A percentile compares a stretch with the other conserved stretches of the same genome.
Conservation (phyloP, 805 yeast species). For the Nakazawaea ernobii region DNA sequence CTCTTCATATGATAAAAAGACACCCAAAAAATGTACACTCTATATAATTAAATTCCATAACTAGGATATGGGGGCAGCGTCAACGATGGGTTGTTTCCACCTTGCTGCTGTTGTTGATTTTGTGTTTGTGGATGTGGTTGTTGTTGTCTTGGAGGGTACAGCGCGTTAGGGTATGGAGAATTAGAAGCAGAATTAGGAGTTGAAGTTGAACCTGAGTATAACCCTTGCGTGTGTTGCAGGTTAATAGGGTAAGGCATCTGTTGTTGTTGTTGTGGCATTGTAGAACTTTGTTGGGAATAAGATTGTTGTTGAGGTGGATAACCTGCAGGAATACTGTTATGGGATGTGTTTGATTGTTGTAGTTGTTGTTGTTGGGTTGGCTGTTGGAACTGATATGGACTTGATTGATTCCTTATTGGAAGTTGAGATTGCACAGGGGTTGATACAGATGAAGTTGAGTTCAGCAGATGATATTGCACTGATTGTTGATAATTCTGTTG, state of each 20-base stretch:
- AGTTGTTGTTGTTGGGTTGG: conserved; percentile 2
- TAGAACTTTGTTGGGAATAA: background rate
- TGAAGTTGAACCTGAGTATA: too few species aligned
- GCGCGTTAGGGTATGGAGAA: too few species aligned
- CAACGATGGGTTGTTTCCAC: too few species aligned
- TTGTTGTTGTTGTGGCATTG: background rate
- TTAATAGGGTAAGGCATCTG: background rate
- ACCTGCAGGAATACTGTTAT: background rate
- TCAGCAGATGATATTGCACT: background rate
- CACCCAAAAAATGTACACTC: too few species aligned
- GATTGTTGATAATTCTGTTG: background rate
- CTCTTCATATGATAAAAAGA: too few species aligned
- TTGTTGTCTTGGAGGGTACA: too few species aligned
- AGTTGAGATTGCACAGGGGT: background rate
- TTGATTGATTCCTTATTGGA: background rate
- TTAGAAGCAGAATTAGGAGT: too few species aligned
- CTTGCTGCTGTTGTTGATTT: too few species aligned
- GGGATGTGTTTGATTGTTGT: background rate
- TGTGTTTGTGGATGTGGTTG: too few species aligned
- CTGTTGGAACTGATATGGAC: conserved; percentile 1
- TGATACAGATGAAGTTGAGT: background rate
- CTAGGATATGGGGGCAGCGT: conserved; percentile 6
- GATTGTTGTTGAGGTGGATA: background rate
- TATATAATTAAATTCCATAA: conserved; percentile 2
- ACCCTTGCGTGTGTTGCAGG: background rate